A percentile compares a stretch with the other conserved stretches of the same genome.
Evolutionary conservation across 371 early-diverging fungal genomes (phyloP).

Genomic region (Actinomucor elegans): DNA sequence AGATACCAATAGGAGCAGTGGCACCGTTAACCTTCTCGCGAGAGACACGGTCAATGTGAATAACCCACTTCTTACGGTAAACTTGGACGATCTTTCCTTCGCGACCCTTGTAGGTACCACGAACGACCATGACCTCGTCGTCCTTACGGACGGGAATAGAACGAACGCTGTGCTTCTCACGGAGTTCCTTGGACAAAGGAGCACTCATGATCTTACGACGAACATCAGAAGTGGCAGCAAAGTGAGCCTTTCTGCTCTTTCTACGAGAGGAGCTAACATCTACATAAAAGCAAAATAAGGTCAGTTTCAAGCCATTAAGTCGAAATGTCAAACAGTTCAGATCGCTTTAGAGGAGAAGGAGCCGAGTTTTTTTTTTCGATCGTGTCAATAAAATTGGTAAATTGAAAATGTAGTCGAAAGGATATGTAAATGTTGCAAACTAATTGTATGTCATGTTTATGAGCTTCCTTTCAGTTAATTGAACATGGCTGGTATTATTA

Average conservation of each 20-base stretch:
- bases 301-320: no score
- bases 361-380: no score
- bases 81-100: slow-evolving; percentile 95
- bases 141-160: slow-evolving; percentile 96
- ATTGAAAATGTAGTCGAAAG: no score
- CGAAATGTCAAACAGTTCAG: no score
- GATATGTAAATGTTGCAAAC: no score
- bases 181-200: slow-evolving; percentile 94
- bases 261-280: slow-evolving; percentile 94
- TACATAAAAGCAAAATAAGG: no score
- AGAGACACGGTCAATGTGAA: slow-evolving; percentile 94
- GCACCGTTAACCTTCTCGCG: slow-evolving; percentile 97
- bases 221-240: slow-evolving; percentile 91
- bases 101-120: slow-evolving; percentile 95
- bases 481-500: background rate
- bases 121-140: slow-evolving; percentile 95
- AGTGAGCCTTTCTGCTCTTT: slow-evolving; percentile 98
- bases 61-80: slow-evolving; percentile 98
- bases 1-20: slow-evolving; percentile 90
- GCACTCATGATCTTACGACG: slow-evolving; percentile 97
- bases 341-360: no score
- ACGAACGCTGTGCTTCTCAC: slow-evolving; percentile 45
- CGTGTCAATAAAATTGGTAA: no score
- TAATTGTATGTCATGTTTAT: no score
- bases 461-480: no score